Evolutionary conservation across 345 rosid genomes (phyloP).

Genomic region (Citrus inodora): DNA sequence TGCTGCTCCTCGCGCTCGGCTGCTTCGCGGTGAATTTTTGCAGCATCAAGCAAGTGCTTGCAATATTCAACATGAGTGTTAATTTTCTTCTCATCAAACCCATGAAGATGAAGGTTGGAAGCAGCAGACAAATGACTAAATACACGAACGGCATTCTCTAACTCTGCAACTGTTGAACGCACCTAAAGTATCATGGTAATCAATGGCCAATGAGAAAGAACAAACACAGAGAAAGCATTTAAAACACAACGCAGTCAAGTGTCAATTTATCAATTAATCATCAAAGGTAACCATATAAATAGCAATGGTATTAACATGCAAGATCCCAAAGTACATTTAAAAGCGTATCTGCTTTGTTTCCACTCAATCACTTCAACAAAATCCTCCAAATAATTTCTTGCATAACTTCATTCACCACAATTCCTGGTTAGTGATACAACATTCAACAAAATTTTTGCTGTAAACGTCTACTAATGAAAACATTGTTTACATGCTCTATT

Average conservation of each 20-base stretch:
- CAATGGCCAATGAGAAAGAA: constrained; percentile 12
- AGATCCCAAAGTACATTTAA: background rate
- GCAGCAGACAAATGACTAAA: constrained; percentile 88
- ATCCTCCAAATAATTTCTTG: background rate
- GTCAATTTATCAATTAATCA: background rate
- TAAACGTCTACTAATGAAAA: background rate
- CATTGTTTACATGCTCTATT: background rate
- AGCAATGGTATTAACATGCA: background rate
- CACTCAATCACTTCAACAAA: background rate
- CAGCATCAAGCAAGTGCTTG: constrained; percentile 87
- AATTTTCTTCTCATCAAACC: constrained; percentile 95
- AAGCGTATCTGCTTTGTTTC: background rate
- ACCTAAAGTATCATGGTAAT: constrained; percentile 49
- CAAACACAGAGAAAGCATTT: background rate
- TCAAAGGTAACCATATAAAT: background rate
- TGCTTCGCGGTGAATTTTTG: constrained; percentile 90
- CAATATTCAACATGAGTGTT: constrained; percentile 96
- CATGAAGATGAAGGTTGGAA: constrained; percentile 88
- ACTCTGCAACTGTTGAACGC: constrained; percentile 87
- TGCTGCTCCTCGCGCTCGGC: constrained; percentile 95
- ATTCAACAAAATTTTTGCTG: background rate
- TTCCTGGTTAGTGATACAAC: background rate
- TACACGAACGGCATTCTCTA: constrained; percentile 90
- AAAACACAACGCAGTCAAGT: background rate
- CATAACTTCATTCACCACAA: background rate